Evolutionary conservation across 371 early-diverging fungal genomes (phyloP).

Genomic region (Mucor racemosus): DNA sequence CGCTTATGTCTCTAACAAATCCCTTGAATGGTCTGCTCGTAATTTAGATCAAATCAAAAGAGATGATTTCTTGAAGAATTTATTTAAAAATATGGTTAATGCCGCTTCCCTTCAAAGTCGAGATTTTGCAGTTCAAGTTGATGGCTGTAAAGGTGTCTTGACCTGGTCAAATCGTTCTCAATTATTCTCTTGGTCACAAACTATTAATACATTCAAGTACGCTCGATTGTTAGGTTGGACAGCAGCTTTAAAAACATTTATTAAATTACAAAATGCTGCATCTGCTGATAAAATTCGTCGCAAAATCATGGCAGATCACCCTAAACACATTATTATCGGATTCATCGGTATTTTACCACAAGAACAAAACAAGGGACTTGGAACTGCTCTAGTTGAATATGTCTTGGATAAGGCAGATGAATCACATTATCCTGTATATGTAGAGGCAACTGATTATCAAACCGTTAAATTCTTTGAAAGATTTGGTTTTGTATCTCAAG

Average conservation of each 20-base stretch:
- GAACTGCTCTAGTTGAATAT: slow-evolving; percentile 38
- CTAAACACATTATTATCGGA: slow-evolving; percentile 34
- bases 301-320: slow-evolving; percentile 33
- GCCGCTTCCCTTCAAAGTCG: slow-evolving; percentile 43
- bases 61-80: slow-evolving; percentile 29
- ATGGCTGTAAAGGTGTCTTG: slow-evolving; percentile 54
- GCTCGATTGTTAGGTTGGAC: slow-evolving; percentile 39
- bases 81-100: slow-evolving; percentile 43
- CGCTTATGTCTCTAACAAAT: slow-evolving; percentile 30
- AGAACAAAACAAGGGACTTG: slow-evolving; percentile 50
- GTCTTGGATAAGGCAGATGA: slow-evolving; percentile 65
- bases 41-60: slow-evolving; percentile 26
- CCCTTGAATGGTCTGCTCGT: slow-evolving; percentile 30
- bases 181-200: slow-evolving; percentile 33
- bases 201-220: slow-evolving; percentile 33
- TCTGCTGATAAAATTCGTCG: slow-evolving; percentile 39
- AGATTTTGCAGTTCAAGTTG: slow-evolving; percentile 50
- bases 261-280: slow-evolving; percentile 29
- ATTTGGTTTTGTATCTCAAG: slow-evolving; percentile 39
- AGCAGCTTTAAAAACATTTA: slow-evolving; percentile 25
- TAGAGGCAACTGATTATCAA: slow-evolving; percentile 83
- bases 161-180: slow-evolving; percentile 44
- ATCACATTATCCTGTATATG: slow-evolving; percentile 87
- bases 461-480: slow-evolving; percentile 69
- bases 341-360: slow-evolving; percentile 51